Evolutionary conservation across 352 stramenopile species (phyloP), one percentile per base, ranked within the genome.

Genomic region (Phytophthora hybrid): DNA sequence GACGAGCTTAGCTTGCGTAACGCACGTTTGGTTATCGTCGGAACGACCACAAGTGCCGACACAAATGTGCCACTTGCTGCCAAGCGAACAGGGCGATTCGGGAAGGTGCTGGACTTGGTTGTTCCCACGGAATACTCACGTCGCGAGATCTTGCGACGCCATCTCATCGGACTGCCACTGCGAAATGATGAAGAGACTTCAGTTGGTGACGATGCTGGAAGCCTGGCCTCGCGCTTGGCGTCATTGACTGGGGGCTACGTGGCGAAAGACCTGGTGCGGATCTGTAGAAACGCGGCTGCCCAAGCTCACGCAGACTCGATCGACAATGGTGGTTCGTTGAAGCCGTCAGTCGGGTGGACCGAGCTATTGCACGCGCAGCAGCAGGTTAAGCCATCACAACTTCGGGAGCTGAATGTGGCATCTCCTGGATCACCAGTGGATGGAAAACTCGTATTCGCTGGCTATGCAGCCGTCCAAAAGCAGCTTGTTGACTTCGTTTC

Each of bases 331-430:
- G 51, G 21, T 16, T 31, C 18, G 14, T 39, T 13, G 34, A 52
- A 61, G 44, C 4, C 31, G 4, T 63, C 34, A 10, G 62, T 87
- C 10, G 49, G 66, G 62, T 94, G 84, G 85, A 49, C 66, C 1
- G 60, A 91, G 34, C 59, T 93, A 7, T 56, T 93, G 19, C 49
- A 63, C 3, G 81, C 85, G 34, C 83, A 92, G 63, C 84, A 87
- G 37, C 60, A 84, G 13, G 76, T 92, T 21, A 90, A 90, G 56
- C 89, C 89, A 7, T 93, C 86, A 1, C 89, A 96, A 69, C 73
- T 96, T 47, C 83, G 82, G 26, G 78, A 90, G 34, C 72, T 96
- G 13, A 93, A 94, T 59, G 89, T 96, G 21, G 78, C 80, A 57
- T 88, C 87, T 4, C 89, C 89, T 32, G 80, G 83, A 18, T 49